Base-by-base conservation (phyloP, 208 protist species). In the Balamuthia mandrillaris region DNA sequence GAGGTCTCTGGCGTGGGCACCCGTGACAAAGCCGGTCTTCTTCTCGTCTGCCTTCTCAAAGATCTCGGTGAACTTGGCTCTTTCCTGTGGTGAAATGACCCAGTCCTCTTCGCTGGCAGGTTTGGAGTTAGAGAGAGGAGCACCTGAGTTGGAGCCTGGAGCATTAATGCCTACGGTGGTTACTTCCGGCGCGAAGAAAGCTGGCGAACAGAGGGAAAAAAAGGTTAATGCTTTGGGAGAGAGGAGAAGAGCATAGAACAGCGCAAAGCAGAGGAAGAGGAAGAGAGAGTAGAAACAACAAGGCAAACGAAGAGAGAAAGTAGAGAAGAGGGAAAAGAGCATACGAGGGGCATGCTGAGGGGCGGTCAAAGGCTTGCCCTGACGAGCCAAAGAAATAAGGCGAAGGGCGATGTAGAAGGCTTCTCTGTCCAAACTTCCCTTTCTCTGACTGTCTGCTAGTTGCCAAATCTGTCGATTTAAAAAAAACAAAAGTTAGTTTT, bases 401-500 rank as follows among this genome's bases (percentile, higher is more conserved):
- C 75, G 75, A 9, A 83, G 56, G 14, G 75, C 75, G n/a, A 63
- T 16, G 75, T 56, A 83, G 75, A 83, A 83, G 37, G 44, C 75
- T 27, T 83, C 75, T 44, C 54, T 63, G 24, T 37, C 31, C 1
- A 83, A 56, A 41, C 24, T 49, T 18, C 75, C 75, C 24, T 56
- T 35, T 16, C 75, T 24, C n/a, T 83, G 37, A 14, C 21, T 44
- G 37, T 83, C 75, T 12, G 56, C 44, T 24, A 83, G 37, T 3
- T 41, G 54, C 75, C 75, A 83, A 16, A 83, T 39, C 75, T 83
- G 14, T 18, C 16, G 24, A 18, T 9, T 52, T n/a, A n/a, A 3
- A 29, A 35, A 68, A 35, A 68, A 16, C 27, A 6, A 7, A 68
- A 29, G 12, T 24, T 68, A n/a, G 42, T 24, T n/a, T 24, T 44